Percentiles rank a stretch among this genome's conserved stretches.
Conservation (phyloP, 2,329 filamentous ascomycete genomes). For the Alternaria sp. region DNA sequence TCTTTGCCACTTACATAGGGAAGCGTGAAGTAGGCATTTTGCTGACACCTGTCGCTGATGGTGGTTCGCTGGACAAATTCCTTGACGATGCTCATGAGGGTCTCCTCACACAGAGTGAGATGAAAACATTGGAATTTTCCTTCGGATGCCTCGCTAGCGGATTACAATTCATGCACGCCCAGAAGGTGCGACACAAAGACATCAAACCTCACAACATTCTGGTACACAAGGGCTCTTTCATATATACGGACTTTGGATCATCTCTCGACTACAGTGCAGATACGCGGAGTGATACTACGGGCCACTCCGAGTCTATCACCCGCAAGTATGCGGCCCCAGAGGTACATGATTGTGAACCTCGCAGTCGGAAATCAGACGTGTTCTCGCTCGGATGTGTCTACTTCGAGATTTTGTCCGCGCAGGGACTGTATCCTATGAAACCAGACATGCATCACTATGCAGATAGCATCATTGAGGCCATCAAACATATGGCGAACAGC, state of each 20-base stretch:
- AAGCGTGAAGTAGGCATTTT: background rate
- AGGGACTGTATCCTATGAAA: too few relatives aligned
- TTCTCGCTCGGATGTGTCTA: background rate
- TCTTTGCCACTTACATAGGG: background rate
- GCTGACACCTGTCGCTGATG: background rate
- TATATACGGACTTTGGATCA: conserved; percentile 30
- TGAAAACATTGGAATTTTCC: fast-evolving
- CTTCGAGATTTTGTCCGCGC: too few relatives aligned
- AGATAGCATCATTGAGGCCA: too few relatives aligned
- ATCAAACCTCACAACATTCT: conserved; percentile 31
- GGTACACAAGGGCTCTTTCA: conserved; percentile 12
- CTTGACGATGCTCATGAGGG: background rate
- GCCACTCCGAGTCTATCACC: background rate
- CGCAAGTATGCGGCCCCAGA: background rate
- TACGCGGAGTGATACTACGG: background rate
- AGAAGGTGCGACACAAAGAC: conserved; percentile 23
- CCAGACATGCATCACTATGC: too few relatives aligned
- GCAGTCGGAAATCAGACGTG: background rate
- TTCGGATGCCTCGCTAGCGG: conserved; percentile 26
- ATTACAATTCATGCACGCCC: conserved; percentile 18
- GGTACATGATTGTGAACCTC: background rate
- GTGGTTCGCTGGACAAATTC: background rate
- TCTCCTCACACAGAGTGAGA: background rate
- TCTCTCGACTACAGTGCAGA: conserved; percentile 14
- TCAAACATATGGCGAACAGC: too few relatives aligned